phyloP scores from a whole-genome alignment of 2,329 filamentous ascomycete genomes.

The Trichoderma atroviride region DNA sequence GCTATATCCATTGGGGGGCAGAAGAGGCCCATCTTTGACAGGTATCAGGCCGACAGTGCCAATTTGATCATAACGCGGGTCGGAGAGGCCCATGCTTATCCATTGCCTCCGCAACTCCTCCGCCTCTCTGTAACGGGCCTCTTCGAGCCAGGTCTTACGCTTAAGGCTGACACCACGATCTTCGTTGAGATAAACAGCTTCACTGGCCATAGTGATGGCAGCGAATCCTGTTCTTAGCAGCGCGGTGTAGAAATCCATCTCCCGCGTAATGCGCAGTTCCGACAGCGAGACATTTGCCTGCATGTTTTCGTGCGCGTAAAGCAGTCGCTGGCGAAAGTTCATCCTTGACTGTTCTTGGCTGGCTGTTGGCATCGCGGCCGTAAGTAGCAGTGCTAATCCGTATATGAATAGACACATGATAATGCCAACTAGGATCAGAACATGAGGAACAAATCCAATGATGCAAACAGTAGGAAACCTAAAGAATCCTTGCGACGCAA shows the following conservation, averaged over 20 bases:
- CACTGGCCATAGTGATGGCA: slow-evolving; percentile 87
- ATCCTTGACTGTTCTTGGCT: slow-evolving; percentile 37
- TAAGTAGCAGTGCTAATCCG: slow-evolving; percentile 71
- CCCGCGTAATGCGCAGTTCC: slow-evolving; percentile 75
- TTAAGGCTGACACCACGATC: slow-evolving; percentile 74
- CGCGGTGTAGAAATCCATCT: slow-evolving; percentile 95
- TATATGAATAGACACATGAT: slow-evolving; percentile 77
- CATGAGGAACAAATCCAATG: slow-evolving; percentile 90
- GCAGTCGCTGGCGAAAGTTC: slow-evolving; percentile 62
- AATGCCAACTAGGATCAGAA: slow-evolving; percentile 84
- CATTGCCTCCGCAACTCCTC: slow-evolving; percentile 60
- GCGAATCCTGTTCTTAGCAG: slow-evolving; percentile 84
- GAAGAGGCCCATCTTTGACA: slow-evolving; percentile 50
- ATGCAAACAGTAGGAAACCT: slow-evolving; percentile 94
- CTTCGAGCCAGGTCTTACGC: slow-evolving; percentile 86
- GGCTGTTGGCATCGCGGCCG: slow-evolving; percentile 52
- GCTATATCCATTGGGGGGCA: slow-evolving; percentile 62
- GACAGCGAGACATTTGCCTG: slow-evolving; percentile 88
- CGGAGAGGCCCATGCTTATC: slow-evolving; percentile 50
- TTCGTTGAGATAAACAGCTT: slow-evolving; percentile 94
- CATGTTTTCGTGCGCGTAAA: slow-evolving; percentile 80
- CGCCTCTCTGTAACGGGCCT: slow-evolving; percentile 78
- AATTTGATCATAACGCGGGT: slow-evolving; percentile 54
- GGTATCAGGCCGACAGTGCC: slow-evolving; percentile 60
- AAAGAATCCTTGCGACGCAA: slow-evolving; percentile 67